Conservation (phyloP, 2,329 filamentous ascomycete genomes). For the Pyricularia sp. region DNA sequence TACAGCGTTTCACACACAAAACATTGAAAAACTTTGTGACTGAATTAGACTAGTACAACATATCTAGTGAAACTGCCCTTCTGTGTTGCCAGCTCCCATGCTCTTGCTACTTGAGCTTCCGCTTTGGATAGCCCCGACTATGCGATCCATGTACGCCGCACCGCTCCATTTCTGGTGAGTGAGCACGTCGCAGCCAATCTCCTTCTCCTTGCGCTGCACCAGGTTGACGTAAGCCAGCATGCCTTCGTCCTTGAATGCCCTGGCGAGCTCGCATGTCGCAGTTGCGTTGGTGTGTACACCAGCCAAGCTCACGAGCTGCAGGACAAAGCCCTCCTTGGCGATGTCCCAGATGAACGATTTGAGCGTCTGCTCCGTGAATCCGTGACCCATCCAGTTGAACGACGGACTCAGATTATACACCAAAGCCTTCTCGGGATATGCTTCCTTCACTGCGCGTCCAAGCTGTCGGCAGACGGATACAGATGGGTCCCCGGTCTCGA, state of each 20-base stretch:
- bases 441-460: slow-evolving; percentile 58
- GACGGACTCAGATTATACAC: slow-evolving; percentile 95
- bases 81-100: slow-evolving; percentile 92
- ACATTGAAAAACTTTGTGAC: too few species aligned
- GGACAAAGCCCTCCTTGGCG: slow-evolving; percentile 68
- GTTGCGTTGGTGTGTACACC: slow-evolving; percentile 54
- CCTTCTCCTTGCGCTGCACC: slow-evolving; percentile 81
- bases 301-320: slow-evolving; percentile 55
- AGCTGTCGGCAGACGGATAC: slow-evolving; percentile 66
- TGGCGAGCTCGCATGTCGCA: slow-evolving; percentile 60
- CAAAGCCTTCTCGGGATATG: slow-evolving; percentile 67
- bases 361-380: slow-evolving; percentile 70
- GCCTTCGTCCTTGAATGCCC: slow-evolving; percentile 73
- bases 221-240: slow-evolving; percentile 98
- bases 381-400: slow-evolving; percentile 98
- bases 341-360: slow-evolving; percentile 96
- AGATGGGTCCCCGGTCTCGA: slow-evolving; percentile 84
- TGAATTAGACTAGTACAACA: too few species aligned
- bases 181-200: slow-evolving; percentile 78
- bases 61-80: slow-evolving; percentile 43
- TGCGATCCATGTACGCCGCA: slow-evolving; percentile 67
- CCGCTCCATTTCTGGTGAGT: slow-evolving; percentile 84
- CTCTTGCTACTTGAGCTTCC: slow-evolving; percentile 80
- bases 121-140: slow-evolving; percentile 79
- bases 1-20: too few species aligned